Evolutionary conservation across 2,329 filamentous ascomycete species (phyloP), one percentile per base, ranked within the genome.

Genomic region (Aspergillus arachidicola): DNA sequence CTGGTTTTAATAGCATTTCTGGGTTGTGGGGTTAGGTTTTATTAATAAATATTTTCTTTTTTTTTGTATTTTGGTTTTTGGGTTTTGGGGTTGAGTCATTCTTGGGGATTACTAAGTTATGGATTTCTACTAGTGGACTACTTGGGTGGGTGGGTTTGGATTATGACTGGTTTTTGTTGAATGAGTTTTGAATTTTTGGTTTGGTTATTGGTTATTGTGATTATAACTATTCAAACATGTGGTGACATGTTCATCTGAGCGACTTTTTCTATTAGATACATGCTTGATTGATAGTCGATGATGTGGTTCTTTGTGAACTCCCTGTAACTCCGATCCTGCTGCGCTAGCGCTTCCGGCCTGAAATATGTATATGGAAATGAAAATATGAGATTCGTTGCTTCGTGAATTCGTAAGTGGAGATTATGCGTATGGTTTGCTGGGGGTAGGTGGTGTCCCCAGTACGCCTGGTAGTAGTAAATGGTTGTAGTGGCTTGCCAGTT

Each of bases 251-350:
- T 41, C 38, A 19, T 41, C 16, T 41, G 45, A 10, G 28, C 4
- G 16, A 19, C 14, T n/a, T 51, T 51, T 51, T 34, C 48, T 51
- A 51, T 51, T 51, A 51, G 48, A 51, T 55, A 55, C 51, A 55
- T 38, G 26, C 26, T 28, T 28, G 51, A 16, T 41, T 30, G 28
- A 30, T 50, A 6, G 46, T 28, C 16, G 23, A 28, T 48, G 38
- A 41, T 41, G 38, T 30, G 46, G 28, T 34, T 32, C 48, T 4
- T 32, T 5, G 26, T 21, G 48, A 51, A 50, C 16, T 11, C 28
- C 26, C 14, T 32, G 11, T 23, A 54, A 55, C 51, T 55, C 51
- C 51, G 21, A 26, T 51, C 48, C 28, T 51, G 46, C 46, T 50
- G 48, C 28, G 51, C 51, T 38, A 38, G 51, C 32, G 51, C 51